Evolutionary conservation across 768 basidiomycete species (phyloP), one percentile per base, ranked within the genome.

Genomic region (Rhodotorula taiwanensis): DNA sequence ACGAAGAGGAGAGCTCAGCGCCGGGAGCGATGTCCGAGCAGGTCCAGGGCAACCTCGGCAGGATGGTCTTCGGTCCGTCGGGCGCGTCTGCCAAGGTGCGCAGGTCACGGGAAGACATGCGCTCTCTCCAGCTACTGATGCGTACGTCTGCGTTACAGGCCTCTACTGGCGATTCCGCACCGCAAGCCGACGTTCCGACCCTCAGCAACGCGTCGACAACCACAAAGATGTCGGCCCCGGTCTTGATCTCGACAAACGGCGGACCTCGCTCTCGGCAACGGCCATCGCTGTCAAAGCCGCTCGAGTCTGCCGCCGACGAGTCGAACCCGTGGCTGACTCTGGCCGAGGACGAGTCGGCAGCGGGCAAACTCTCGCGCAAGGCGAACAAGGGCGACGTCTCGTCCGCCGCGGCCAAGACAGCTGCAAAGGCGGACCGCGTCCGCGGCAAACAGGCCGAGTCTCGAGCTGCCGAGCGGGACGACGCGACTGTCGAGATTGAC

Each of bases 321-420:
- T 62, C 67, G 15, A 98, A 98, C 74, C 93, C 93, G 15, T 97
- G 94, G 91, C 84, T 95, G 23, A 76, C 77, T 1, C 77, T 75
- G n/a, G 66, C 43, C 36, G 54, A 54, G 6, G 62, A 48, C 23
- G 56, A 25, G 7, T 53, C 78, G 2, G 45, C 72, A 2, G 18
- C 30, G 30, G 74, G 76, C 27, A 86, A 83, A 55, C 76, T 78
- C 5, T 78, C 83, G 0, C 83, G 83, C 63, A 89, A 87, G 74
- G 82, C 82, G 65, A 93, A 91, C 74, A 82, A 86, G 62, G 79
- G 81, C 68, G 91, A 89, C 71, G 80, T 81, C 63, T 86, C 85
- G 67, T 49, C 54, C 30, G 52, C 53, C 13, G 65, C 55, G 6
- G 58, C 67, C 11, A 67, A 68, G 52, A 33, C 64, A 14, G 63